Conservation (phyloP, 2,329 filamentous ascomycete species). For the Stemphylium vesicarium region DNA sequence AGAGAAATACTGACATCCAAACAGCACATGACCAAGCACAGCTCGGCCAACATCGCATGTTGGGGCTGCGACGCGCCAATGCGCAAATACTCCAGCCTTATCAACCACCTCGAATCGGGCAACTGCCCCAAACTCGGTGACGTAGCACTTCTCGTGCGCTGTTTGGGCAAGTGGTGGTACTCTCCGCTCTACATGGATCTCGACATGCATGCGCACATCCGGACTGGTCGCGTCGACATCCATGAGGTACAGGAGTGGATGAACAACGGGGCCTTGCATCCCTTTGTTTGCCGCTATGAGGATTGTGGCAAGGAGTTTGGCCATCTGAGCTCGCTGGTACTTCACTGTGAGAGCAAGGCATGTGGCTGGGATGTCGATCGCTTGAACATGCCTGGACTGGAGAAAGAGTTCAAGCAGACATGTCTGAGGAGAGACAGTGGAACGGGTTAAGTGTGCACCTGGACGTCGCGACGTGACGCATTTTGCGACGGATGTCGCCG, state of each 20-base stretch:
- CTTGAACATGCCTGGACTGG: conserved; percentile 31
- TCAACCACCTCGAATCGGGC: conserved; percentile 58
- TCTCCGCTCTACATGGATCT: conserved; percentile 44
- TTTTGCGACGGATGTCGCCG: too few relatives aligned
- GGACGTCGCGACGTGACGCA: too few relatives aligned
- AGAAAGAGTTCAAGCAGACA: conserved; percentile 25
- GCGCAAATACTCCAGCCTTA: conserved; percentile 34
- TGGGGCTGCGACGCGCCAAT: conserved; percentile 34
- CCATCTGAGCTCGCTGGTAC: conserved; percentile 34
- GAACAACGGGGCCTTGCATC: conserved; percentile 31
- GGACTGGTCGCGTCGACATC: conserved; percentile 29
- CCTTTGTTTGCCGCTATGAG: conserved; percentile 37
- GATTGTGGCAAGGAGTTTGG: conserved; percentile 34
- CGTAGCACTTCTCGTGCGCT: conserved; percentile 41
- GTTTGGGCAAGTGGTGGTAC: conserved; percentile 45
- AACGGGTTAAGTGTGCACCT: not conserved
- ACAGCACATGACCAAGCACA: conserved; percentile 43
- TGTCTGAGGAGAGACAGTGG: conserved; percentile 13
- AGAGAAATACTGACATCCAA: conserved; percentile 1
- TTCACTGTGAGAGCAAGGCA: conserved; percentile 37
- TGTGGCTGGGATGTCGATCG: conserved; percentile 37
- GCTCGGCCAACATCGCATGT: conserved; percentile 25
- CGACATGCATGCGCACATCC: conserved; percentile 42
- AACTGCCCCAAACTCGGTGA: conserved; percentile 74
- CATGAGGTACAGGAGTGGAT: conserved; percentile 33